Base-by-base conservation (phyloP, 2,329 filamentous ascomycete genomes). In the Calonectria ilicicola region DNA sequence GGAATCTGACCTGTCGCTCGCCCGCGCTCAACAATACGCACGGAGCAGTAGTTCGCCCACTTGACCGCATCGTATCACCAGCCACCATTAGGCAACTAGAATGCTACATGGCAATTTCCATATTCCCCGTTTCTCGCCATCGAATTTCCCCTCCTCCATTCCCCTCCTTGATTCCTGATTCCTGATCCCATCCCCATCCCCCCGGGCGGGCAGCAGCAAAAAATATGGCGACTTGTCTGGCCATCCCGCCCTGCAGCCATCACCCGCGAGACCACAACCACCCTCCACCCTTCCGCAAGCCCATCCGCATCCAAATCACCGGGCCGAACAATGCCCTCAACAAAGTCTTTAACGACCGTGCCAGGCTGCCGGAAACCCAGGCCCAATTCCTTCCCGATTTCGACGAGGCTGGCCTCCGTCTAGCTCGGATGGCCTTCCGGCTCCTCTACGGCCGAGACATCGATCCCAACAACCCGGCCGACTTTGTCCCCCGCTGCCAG, bases 21-120 rank as follows among this genome's bases (percentile, higher is more conserved):
- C 51, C 27, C 17, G 27, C 27, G 27, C 19, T 56, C 51, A n/a
- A 56, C 27, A 32, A 21, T 10, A 40, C 53, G 53, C 53, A 60
- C 53, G 35, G 53, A 60, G 53, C 53, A 60, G n/a, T 60, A 26
- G 53, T 60, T 60, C 53, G 53, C 53, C 53, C 53, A 60, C 12
- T 60, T 23, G 53, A 40, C 35, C 53, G 53, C 53, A 40, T 60
- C 26, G 23, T 40, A 26, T 60, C 32, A 40, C 53, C 53, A 60
- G 53, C 53, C 53, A 60, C 53, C 32, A 21, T 60, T 60, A 60
- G 53, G 53, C 53, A 60, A 21, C 35, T 27, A 58, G 53, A 60
- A 21, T 40, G 53, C 35, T 40, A 40, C 53, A 60, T 60, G 53
- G 53, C 53, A 60, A 60, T 60, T 60, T 60, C 29, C 35, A 26